Evolutionary conservation across 148 eudicot genomes (phyloP), one percentile per base, ranked within the genome.

Genomic region (Chenopodium berlandieri): DNA sequence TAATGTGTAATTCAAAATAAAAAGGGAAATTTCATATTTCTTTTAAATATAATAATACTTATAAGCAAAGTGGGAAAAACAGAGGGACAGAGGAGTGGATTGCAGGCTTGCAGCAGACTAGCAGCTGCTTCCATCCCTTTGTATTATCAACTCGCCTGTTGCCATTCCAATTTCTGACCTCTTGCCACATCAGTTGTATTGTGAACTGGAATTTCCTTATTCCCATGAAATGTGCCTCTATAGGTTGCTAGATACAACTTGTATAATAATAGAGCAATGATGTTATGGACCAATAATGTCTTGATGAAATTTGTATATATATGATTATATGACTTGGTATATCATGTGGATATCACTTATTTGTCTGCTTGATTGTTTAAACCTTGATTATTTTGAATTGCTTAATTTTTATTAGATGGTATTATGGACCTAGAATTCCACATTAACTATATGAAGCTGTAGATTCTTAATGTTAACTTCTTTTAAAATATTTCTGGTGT

Each of bases 401-500:
- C 44, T 40, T 40, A 40, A 40, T 40, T 40, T 40, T 7, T 40
- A 40, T 40, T 0, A 40, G 7, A 40, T 40, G 44, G 5, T 52
- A 52, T 10, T 52, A 52, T 52, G 12, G 56, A 10, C 56, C 56
- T 14, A 10, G 16, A 52, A 14, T 11, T 52, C 16, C 56, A 10
- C 56, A 52, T 52, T 12, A 10, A 10, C 16, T 52, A 8, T 14
- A 52, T 52, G 12, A 69, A 13, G 2, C 19, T 14, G 52, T 73
- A 11, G 13, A 73, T 27, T 71, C 13, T 46, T 74, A 66, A 27
- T 46, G 4, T 62, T 56, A 12, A 23, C 27, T 16, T 82, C 40
- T 40, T 52, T 44, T 40, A 66, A 50, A 60, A 47, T n/a, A 47
- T 69, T 52, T 20, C 2, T 54, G 78, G 3, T 71, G 78, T 84